Evolutionary conservation across 805 yeast genomes (phyloP).

Genomic region (Starmerella sirachaensis): DNA sequence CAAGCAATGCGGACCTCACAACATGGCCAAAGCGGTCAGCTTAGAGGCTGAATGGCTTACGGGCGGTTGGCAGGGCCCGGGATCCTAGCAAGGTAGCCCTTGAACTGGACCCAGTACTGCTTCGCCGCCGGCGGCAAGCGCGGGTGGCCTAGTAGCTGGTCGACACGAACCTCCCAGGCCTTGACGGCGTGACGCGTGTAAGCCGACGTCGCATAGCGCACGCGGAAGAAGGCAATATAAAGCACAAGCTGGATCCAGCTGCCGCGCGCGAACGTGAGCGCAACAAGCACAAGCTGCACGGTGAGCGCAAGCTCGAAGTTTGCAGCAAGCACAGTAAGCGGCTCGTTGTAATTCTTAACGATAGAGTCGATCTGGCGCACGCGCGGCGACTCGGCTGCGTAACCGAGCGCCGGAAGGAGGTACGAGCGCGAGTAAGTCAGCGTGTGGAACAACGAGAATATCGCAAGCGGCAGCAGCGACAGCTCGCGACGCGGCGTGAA

Average conservation of each 20-base stretch:
- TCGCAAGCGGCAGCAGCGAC: constrained; percentile 58
- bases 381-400: constrained; percentile 24
- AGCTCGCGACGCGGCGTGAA: constrained; percentile 48
- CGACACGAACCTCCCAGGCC: constrained; percentile 54
- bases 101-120: constrained; percentile 39
- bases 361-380: constrained; percentile 33
- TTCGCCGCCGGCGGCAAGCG: constrained; percentile 41
- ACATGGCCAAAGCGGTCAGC: neutral
- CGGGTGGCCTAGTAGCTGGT: constrained; percentile 45
- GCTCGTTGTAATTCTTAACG: constrained; percentile 44
- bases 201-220: constrained; percentile 64
- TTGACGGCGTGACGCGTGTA: constrained; percentile 60
- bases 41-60: neutral
- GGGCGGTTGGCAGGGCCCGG: constrained; percentile 15
- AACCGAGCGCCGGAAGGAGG: constrained; percentile 51
- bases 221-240: constrained; percentile 50
- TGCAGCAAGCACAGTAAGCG: constrained; percentile 49
- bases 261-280: constrained; percentile 48
- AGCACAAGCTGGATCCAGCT: constrained; percentile 46
- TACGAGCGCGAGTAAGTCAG: constrained; percentile 55
- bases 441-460: constrained; percentile 74
- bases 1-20: too few relatives aligned
- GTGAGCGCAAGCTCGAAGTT: constrained; percentile 40
- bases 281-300: constrained; percentile 30
- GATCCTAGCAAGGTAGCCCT: constrained; percentile 23